Base-by-base conservation (phyloP, 495 filamentous ascomycete genomes). In the Tetracladium setigerum region DNA sequence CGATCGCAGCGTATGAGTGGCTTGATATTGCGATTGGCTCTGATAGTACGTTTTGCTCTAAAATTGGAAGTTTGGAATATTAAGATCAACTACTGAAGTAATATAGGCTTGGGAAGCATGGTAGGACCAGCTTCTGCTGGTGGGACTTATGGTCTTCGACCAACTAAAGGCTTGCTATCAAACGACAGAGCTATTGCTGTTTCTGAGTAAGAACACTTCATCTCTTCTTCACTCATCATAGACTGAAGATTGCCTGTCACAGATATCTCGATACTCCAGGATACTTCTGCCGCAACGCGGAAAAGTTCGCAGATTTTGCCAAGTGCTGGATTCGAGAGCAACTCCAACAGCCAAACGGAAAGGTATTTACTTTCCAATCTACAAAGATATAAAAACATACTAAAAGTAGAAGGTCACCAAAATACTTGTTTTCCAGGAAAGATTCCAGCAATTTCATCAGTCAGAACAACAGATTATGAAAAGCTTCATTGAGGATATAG, bases 1-100 rank as follows among this genome's bases (percentile, higher is more conserved):
- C 64, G 0, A 47, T 67, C 5, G 69, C 66, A 5, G 63, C 57
- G 1, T 75, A 75, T 45, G 59, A 65, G 39, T 75, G 69, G 70
- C 57, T 75, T 4, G 71, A 75, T 52, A 55, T 63, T 24, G 55
- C 60, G 6, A 58, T 75, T 30, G 46, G 52, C 1, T 48, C 44
- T 31, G 52, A 55, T 47, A 55, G 51, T 54, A 37, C 41, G 50
- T 48, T 22, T 32, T 24, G 19, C 38, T 22, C 10, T 47, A 8
- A 6, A 17, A 9, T 22, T 36, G 3, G 9, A 41, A 15, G 30
- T 36, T n/a, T 12, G 33, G 22, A 27, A 27, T 27, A 3, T 27
- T 18, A 31, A 35, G n/a, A n/a, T n/a, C n/a, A n/a, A n/a, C n/a
- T 27, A 9, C 22, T 16, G 17, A 38, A 19, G 35, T 12, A n/a